Evolutionary conservation across 371 early-diverging fungal species (phyloP), one percentile per base, ranked within the genome.

Genomic region (Actinomortierella wolfii): DNA sequence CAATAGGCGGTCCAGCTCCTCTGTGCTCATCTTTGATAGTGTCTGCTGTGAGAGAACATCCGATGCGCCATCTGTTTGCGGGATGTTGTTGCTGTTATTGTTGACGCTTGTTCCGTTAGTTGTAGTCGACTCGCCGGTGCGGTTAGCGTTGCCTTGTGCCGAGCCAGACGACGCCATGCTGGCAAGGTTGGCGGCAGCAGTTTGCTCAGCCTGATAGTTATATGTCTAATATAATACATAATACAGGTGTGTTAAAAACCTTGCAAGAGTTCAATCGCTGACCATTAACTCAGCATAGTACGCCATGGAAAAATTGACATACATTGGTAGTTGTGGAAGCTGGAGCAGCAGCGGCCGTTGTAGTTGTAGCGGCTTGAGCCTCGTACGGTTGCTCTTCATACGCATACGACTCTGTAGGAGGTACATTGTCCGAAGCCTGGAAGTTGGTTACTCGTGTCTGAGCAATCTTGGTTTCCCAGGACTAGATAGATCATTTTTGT

Each of bases 401-500:
- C 0, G 65, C 42, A 45, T 65, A 70, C 21, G 51, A 13, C 8
- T 76, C 78, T 17, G 64, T 76, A 23, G 61, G 51, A 0, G 77
- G 79, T 34, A 78, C 76, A 34, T 82, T 62, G 54, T 86, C 87
- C 41, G 77, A 77, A 15, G 76, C 76, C 24, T 78, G 80, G 61
- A 94, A 95, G 50, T 87, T 82, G 9, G 94, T 91, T 3, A 93
- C 94, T 28, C 86, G 81, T 39, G 91, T 84, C 58, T 84, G 83
- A 53, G 88, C 84, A 39, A 95, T 83, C 68, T 94, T 95, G 39
- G 81, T 75, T 69, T 95, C 94, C 96, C 96, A 96, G 53, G 85
- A 85, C 91, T 92, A 67, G 7, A 47, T 56, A 34, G 6, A 3
- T 21, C 7, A 53, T 14, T 28, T 17, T 5, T 51, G 25, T 9